These are phyloP conservation scores for Sporisorium reilianum DNA, from an alignment of 1,284 basidiomycete genomes.

Conservation along the genomic window DNA sequence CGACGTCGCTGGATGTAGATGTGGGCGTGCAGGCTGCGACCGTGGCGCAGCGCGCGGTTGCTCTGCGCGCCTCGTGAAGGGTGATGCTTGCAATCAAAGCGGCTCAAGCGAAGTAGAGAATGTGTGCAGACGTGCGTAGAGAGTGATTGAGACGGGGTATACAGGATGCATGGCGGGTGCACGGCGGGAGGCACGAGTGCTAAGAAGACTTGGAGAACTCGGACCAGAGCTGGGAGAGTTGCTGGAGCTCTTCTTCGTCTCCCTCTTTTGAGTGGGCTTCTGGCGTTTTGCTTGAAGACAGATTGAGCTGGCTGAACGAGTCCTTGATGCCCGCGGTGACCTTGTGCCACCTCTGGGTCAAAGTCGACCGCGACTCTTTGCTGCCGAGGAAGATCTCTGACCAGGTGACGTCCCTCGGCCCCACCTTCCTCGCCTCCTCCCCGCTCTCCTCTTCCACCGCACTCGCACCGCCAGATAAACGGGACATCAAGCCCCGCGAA, in stretches of 20 bases:
- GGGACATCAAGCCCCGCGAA: neutral
- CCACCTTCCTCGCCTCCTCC: neutral
- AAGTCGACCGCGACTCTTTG: slow-evolving; percentile 16
- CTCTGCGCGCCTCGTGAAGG: slow-evolving; percentile 56
- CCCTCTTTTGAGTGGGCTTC: neutral
- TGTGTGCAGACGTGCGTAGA: neutral
- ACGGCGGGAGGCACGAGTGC: neutral
- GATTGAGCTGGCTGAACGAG: slow-evolving; percentile 19
- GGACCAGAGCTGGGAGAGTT: slow-evolving; percentile 30
- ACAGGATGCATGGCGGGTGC: slow-evolving; percentile 1
- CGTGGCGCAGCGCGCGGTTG: slow-evolving; percentile 64
- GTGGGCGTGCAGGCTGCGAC: slow-evolving; percentile 48
- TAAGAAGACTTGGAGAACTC: slow-evolving; percentile 9
- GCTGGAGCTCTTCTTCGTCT: slow-evolving; percentile 24
- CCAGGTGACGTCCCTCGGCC: slow-evolving; percentile 33
- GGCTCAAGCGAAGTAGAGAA: too few species aligned
- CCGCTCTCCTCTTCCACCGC: neutral
- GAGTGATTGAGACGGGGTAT: slow-evolving; percentile 6
- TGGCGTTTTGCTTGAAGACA: neutral
- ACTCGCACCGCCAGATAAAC: too few species aligned
- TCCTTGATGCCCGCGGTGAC: slow-evolving; percentile 32
- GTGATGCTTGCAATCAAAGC: neutral
- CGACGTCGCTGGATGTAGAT: slow-evolving; percentile 82
- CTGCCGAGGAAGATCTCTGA: slow-evolving; percentile 43
- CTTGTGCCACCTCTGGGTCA: slow-evolving; percentile 22